Evolutionary conservation across 768 basidiomycete species (phyloP).

Genomic region (Leucocoprinus birnbaumii): DNA sequence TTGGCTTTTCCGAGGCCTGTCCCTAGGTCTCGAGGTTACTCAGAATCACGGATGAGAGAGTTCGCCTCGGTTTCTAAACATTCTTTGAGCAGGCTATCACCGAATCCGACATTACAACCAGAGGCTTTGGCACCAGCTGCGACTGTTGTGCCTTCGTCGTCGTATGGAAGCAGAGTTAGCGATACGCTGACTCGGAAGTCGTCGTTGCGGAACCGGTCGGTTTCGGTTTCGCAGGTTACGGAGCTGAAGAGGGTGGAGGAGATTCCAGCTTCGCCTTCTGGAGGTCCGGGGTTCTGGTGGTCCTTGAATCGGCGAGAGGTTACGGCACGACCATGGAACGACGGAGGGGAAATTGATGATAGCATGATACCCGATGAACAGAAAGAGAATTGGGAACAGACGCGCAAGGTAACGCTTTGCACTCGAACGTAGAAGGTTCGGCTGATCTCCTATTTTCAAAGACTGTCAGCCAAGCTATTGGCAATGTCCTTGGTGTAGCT

Average conservation of each 20-base stretch:
- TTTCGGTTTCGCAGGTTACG: constrained; percentile 15
- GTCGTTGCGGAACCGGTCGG: constrained; percentile 21
- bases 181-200: constrained; percentile 15
- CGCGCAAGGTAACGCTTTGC: constrained; percentile 25
- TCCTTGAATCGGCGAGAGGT: constrained; percentile 15
- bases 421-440: not conserved
- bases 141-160: constrained; percentile 4
- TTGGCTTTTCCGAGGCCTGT: not conserved
- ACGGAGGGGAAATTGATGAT: constrained; percentile 24
- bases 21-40: constrained; percentile 3
- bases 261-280: constrained; percentile 10
- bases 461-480: constrained; percentile 35
- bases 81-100: constrained; percentile 1
- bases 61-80: constrained; percentile 1
- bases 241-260: constrained; percentile 9
- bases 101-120: not conserved
- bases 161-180: not conserved
- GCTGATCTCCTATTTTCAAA: constrained; percentile 15
- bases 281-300: constrained; percentile 7
- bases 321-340: constrained; percentile 26
- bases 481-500: constrained; percentile 37
- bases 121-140: not conserved
- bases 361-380: constrained; percentile 31
- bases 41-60: constrained; percentile 3
- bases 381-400: constrained; percentile 33